Conservation (phyloP, 2,329 filamentous ascomycete species). For the Leptosphaerulina australis region DNA sequence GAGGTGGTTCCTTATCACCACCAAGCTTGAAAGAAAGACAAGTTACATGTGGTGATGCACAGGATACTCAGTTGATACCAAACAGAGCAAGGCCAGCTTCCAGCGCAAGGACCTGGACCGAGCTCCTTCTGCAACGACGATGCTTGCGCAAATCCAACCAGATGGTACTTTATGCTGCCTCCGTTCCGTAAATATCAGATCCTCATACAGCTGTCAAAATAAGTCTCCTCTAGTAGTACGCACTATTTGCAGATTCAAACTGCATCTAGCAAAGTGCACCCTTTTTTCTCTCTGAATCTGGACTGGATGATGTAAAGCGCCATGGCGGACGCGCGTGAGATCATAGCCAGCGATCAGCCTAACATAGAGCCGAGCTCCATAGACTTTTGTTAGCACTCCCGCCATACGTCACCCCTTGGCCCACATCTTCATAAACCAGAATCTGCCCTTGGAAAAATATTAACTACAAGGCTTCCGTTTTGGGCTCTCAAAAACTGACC, state of each 20-base stretch:
- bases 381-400: neutral
- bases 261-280: conserved; percentile 12
- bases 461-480: conserved; percentile 7
- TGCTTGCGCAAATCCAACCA: conserved; percentile 1
- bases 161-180: neutral
- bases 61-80: conserved; percentile 3
- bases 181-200: conserved; percentile 6
- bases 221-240: neutral
- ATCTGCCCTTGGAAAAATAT: conserved; percentile 5
- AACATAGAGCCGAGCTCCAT: conserved; percentile 1
- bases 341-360: neutral
- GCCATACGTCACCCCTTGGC: conserved; percentile 13
- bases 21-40: neutral
- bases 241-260: neutral
- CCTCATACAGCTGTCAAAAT: conserved; percentile 1
- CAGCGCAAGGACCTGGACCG: conserved; percentile 7
- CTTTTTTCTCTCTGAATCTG: conserved; percentile 1
- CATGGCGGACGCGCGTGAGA: neutral
- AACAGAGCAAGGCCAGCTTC: conserved; percentile 12
- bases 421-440: conserved; percentile 15
- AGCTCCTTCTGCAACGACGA: conserved; percentile 1
- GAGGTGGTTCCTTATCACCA: neutral
- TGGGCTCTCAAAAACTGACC: conserved; percentile 9
- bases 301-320: conserved; percentile 19
- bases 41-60: neutral